These are phyloP conservation scores for Loxodes magnus DNA, from an alignment of 73 alveolate species.

Conservation along the genomic window DNA sequence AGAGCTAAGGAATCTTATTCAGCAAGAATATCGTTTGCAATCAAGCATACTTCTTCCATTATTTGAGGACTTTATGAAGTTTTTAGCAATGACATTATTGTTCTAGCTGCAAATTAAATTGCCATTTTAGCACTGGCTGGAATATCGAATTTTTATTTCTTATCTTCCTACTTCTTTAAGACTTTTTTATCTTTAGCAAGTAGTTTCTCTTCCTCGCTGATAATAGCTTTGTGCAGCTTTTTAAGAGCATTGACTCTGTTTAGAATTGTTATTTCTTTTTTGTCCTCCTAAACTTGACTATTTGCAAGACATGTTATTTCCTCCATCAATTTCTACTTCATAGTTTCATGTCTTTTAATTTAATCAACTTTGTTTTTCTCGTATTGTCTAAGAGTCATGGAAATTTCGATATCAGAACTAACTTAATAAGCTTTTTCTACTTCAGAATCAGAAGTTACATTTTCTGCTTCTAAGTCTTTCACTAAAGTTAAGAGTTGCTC, in stretches of 20 bases:
- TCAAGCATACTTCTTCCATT: background rate
- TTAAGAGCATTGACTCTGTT: slow-evolving; percentile 6
- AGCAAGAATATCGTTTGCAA: background rate
- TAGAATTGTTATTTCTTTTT: no score
- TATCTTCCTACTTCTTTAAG: slow-evolving; percentile 7
- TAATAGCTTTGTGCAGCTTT: slow-evolving; percentile 5
- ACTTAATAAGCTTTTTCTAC: no score
- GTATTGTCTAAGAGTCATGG: no score
- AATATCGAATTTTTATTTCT: slow-evolving; percentile 3
- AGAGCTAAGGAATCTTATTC: background rate
- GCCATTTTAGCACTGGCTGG: slow-evolving; percentile 5
- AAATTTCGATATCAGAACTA: no score
- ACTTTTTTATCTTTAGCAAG: background rate
- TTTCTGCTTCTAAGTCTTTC: no score
- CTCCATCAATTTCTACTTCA: no score
- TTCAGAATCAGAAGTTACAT: no score
- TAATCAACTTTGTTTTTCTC: no score
- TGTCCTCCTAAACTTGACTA: no score
- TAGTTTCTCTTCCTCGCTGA: slow-evolving; percentile 10
- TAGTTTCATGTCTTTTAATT: no score
- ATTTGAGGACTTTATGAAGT: background rate
- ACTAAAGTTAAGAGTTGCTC: no score
- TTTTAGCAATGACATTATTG: background rate
- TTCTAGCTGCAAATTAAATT: background rate
- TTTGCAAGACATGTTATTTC: no score